Evolutionary conservation across 208 protist genomes (phyloP).

Genomic region (Trypanosoma boissoni): DNA sequence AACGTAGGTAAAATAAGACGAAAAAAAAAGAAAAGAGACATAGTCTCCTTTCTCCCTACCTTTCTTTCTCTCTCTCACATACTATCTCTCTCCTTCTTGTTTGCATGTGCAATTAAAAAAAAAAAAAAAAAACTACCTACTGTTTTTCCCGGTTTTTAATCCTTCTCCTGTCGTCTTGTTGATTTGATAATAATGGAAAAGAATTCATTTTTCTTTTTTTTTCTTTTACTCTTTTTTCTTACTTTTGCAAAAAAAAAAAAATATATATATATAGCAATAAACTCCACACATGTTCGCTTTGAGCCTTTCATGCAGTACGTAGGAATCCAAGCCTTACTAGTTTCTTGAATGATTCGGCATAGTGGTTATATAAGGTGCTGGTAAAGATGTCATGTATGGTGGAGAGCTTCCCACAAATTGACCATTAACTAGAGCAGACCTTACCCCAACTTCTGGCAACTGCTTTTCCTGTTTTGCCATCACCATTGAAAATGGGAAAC

Average conservation of each 20-base stretch:
- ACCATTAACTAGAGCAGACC: too few species aligned
- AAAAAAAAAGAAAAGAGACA: neutral
- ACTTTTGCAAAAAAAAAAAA: conserved; percentile 6
- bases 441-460: neutral
- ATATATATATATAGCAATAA: conserved; percentile 3
- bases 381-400: too few species aligned
- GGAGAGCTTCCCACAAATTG: too few species aligned
- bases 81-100: too few species aligned
- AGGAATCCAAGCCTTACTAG: too few species aligned
- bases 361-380: too few species aligned
- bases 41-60: too few species aligned
- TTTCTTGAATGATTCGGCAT: too few species aligned
- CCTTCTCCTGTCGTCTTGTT: neutral
- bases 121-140: neutral
- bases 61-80: too few species aligned
- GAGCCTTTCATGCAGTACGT: too few species aligned
- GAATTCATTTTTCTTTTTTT: neutral
- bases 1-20: neutral
- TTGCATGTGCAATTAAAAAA: too few species aligned
- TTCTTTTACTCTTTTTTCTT: neutral
- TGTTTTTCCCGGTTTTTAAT: neutral
- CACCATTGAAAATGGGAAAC: neutral
- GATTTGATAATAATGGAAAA: neutral
- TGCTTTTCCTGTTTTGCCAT: neutral
- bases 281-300: too few species aligned